These are phyloP conservation scores for Vigna reflexopilosa DNA, from an alignment of 306 rosid species.

Conservation along the genomic window DNA sequence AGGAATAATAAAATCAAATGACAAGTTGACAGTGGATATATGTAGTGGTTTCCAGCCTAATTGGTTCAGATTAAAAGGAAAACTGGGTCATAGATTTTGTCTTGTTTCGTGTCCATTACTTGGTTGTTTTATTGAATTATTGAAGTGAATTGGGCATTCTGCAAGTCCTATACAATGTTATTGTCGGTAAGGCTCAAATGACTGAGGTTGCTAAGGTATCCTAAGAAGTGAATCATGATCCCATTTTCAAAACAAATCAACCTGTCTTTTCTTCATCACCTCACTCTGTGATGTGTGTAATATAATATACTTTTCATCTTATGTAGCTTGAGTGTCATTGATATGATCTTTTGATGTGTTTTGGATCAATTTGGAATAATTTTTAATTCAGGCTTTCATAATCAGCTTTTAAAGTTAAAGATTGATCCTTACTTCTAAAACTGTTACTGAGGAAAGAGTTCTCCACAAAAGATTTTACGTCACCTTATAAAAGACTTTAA, in stretches of 20 bases:
- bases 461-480: too few relatives aligned
- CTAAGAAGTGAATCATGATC: neutral
- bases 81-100: conserved; percentile 25
- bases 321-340: too few relatives aligned
- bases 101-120: conserved; percentile 32
- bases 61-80: conserved; percentile 4
- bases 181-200: conserved; percentile 18
- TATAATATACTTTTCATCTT: neutral
- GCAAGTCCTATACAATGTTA: neutral
- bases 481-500: too few relatives aligned
- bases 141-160: conserved; percentile 11
- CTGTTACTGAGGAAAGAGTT: too few relatives aligned
- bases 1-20: conserved; percentile 3
- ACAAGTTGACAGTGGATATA: conserved; percentile 26
- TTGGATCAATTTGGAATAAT: too few relatives aligned
- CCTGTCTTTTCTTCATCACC: neutral
- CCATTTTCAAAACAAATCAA: neutral
- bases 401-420: too few relatives aligned
- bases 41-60: conserved; percentile 40
- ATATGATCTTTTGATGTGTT: too few relatives aligned
- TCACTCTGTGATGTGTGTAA: neutral
- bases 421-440: too few relatives aligned
- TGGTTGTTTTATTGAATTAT: conserved; percentile 19
- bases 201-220: neutral
- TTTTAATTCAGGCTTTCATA: too few relatives aligned